phyloP scores from a whole-genome alignment of 2,329 filamentous ascomycete genomes.

The Diplodia intermedia region DNA sequence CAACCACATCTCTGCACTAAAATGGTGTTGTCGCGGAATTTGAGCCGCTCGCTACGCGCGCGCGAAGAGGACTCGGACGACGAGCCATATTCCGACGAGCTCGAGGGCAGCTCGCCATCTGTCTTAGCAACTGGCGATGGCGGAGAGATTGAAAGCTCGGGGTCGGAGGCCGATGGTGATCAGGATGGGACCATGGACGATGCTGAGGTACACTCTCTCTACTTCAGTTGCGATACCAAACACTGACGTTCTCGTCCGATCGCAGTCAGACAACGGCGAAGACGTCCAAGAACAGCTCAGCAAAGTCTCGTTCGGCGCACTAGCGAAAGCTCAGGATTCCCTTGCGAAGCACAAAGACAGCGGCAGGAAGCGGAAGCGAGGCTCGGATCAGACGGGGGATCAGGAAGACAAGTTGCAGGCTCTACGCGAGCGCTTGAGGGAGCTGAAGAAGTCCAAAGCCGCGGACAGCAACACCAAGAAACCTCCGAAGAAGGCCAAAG shows the following conservation, averaged over 20 bases:
- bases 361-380: constrained; percentile 53
- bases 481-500: constrained; percentile 33
- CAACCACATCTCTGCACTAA: neutral
- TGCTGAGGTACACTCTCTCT: constrained; percentile 37
- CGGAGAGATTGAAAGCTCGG: constrained; percentile 42
- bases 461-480: constrained; percentile 36
- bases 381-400: constrained; percentile 44
- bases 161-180: constrained; percentile 46
- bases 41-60: constrained; percentile 47
- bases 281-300: constrained; percentile 57
- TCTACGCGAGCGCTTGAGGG: constrained; percentile 53
- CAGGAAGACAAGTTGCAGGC: constrained; percentile 57
- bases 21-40: constrained; percentile 47
- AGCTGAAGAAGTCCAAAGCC: constrained; percentile 48
- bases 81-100: constrained; percentile 50
- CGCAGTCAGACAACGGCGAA: constrained; percentile 49
- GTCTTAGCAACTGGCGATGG: constrained; percentile 49
- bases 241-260: constrained; percentile 30
- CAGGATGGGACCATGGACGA: constrained; percentile 41
- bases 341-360: constrained; percentile 54
- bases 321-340: constrained; percentile 82
- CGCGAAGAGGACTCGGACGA: constrained; percentile 46
- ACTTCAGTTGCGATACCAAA: neutral
- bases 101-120: constrained; percentile 50
- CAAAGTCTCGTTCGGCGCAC: constrained; percentile 84